These are phyloP conservation scores for Chalciporus sphaerocephalus DNA, from an alignment of 768 basidiomycete species.

Conservation along the genomic window DNA sequence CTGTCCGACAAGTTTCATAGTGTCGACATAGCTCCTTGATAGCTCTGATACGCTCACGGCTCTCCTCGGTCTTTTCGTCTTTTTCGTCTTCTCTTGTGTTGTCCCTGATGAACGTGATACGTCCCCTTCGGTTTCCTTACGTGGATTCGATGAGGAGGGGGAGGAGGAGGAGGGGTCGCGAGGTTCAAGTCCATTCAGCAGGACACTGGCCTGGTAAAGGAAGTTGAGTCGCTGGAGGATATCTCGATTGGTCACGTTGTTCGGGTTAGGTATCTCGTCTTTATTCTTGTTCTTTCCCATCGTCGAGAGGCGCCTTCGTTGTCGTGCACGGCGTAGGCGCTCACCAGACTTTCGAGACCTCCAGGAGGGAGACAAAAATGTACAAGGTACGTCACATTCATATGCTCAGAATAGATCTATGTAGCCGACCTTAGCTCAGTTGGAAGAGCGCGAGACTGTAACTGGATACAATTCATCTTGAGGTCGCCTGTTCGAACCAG, in stretches of 20 bases:
- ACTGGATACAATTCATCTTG: slow-evolving; percentile 34
- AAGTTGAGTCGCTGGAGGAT: slow-evolving; percentile 82
- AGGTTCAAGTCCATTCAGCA: slow-evolving; percentile 42
- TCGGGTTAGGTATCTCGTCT: slow-evolving; percentile 53
- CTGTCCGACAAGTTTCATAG: slow-evolving; percentile 68
- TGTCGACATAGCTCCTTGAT: slow-evolving; percentile 57
- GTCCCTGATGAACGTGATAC: neutral
- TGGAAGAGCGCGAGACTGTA: slow-evolving; percentile 51
- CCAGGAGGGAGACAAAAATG: no score
- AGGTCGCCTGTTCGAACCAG: slow-evolving; percentile 44
- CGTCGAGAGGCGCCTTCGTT: no score
- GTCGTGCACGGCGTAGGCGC: no score
- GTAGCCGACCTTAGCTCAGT: slow-evolving; percentile 28
- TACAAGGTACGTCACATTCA: no score
- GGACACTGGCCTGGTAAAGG: slow-evolving; percentile 75
- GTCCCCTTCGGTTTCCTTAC: neutral
- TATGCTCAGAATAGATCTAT: no score
- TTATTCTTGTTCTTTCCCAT: slow-evolving; percentile 50
- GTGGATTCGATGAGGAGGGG: neutral
- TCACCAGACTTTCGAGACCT: no score
- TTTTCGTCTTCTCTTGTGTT: neutral
- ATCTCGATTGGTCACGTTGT: slow-evolving; percentile 62
- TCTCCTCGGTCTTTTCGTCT: slow-evolving; percentile 26
- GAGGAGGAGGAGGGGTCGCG: neutral
- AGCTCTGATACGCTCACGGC: slow-evolving; percentile 44